These are phyloP conservation scores for Pseudogymnoascus verrucosus DNA, from an alignment of 2,329 filamentous ascomycete species.

Conservation along the genomic window DNA sequence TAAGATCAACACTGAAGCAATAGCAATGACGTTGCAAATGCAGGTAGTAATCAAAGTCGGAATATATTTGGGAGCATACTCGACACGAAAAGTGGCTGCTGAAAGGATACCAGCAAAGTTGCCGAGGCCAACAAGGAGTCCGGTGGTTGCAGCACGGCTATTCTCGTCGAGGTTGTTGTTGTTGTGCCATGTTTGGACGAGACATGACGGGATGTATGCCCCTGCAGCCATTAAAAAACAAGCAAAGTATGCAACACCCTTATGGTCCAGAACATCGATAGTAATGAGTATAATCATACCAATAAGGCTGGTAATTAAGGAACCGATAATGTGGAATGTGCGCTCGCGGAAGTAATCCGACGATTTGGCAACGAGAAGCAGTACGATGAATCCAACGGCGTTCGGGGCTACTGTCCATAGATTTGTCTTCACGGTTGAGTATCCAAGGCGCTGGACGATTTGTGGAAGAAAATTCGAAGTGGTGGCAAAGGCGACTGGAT, in stretches of 20 bases:
- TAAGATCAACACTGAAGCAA: conserved; percentile 31
- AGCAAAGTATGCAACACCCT: conserved; percentile 41
- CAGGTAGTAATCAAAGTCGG: conserved; percentile 39
- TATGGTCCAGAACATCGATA: conserved; percentile 34
- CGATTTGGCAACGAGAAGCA: conserved; percentile 36
- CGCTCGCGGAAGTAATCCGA: conserved; percentile 39
- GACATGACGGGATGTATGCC: conserved; percentile 38
- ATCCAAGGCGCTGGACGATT: conserved; percentile 38
- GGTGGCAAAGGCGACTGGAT: conserved; percentile 39
- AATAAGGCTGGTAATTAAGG: conserved; percentile 32
- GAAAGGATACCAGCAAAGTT: conserved; percentile 42
- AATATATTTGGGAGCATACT: conserved; percentile 41
- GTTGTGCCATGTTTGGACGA: conserved; percentile 44
- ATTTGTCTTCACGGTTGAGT: conserved; percentile 38
- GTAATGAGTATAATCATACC: conserved; percentile 38
- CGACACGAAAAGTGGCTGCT: conserved; percentile 37
- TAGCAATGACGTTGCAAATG: conserved; percentile 35
- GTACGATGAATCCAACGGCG: conserved; percentile 37
- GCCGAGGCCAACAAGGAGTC: conserved; percentile 38
- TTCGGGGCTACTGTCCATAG: conserved; percentile 43
- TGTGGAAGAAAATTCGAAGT: conserved; percentile 39
- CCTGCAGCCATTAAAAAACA: conserved; percentile 39
- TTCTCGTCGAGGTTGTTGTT: conserved; percentile 46
- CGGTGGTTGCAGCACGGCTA: conserved; percentile 39
- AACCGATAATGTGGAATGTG: conserved; percentile 37